These are phyloP conservation scores for Yarrowia yakushimensis DNA, from an alignment of 805 yeast genomes.

Conservation along the genomic window DNA sequence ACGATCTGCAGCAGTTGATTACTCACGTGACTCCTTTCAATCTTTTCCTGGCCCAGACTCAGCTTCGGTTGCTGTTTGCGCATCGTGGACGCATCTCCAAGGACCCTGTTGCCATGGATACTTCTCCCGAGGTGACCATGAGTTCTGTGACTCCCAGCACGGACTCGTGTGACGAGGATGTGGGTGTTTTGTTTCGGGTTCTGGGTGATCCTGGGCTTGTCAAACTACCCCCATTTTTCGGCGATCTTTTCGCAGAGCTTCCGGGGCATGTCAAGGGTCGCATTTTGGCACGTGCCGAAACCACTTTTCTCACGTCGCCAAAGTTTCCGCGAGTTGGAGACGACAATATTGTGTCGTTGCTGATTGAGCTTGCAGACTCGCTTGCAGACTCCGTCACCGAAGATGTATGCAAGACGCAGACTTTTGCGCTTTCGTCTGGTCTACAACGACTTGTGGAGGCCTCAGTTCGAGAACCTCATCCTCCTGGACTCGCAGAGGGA, in stretches of 20 bases:
- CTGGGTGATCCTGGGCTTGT: not conserved
- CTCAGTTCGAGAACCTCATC: not conserved
- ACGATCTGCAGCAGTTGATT: constrained; percentile 7
- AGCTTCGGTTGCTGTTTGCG: constrained; percentile 16
- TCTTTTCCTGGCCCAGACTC: constrained; percentile 16
- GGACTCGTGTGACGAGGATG: not conserved
- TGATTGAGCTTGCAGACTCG: constrained; percentile 31
- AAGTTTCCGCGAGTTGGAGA: constrained; percentile 29
- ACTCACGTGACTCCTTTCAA: constrained; percentile 20
- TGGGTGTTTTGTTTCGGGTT: not conserved
- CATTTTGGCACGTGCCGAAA: constrained; percentile 28
- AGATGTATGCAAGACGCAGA: constrained; percentile 25
- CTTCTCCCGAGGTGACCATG: constrained; percentile 4
- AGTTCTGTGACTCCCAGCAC: not conserved
- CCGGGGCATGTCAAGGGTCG: constrained; percentile 27
- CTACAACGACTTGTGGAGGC: constrained; percentile 28
- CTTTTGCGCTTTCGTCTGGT: constrained; percentile 26
- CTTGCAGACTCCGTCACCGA: constrained; percentile 30
- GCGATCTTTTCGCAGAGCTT: constrained; percentile 30
- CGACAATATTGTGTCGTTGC: not conserved
- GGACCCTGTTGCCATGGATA: constrained; percentile 7
- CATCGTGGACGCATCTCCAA: not conserved
- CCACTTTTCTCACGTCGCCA: constrained; percentile 29
- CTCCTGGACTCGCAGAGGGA: constrained; percentile 28
- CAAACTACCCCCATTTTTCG: constrained; percentile 27